Evolutionary conservation across 352 stramenopile species (phyloP), one percentile per base, ranked within the genome.

Genomic region (Phytophthora cryptogea): DNA sequence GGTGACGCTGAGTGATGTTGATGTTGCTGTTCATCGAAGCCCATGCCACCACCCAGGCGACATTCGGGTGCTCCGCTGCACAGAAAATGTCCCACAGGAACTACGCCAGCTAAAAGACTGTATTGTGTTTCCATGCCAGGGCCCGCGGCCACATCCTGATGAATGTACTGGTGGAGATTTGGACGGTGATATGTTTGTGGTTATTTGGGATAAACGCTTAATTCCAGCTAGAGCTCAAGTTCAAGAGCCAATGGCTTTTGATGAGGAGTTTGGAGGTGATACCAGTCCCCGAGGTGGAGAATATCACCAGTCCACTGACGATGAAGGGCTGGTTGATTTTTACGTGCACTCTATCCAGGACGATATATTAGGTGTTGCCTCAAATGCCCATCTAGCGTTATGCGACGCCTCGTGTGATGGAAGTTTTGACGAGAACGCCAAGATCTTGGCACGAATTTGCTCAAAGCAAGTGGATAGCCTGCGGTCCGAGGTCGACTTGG

Each of bases 121-220:
- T 37, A 73, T 95, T 28, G 86, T 92, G 13, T 95, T 95, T 56
- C 86, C 86, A 9, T 86, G 59, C n/a, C 48, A 75, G 40, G 86
- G 86, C 8, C 68, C 63, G 16, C 78, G 84, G 23, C 84, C 86
- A 5, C 83, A 93, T 57, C 78, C 86, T 32, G 80, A 92, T 40
- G 86, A 90, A 62, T 92, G 83, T 59, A 89, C 84, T 8, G 84
- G 86, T 10, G 84, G 86, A 8, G 86, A 95, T 55, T 73, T 95
- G 28, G 84, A 95, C 31, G 86, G 86, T 5, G 86, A 95, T 17
- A 67, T 88, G 26, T 95, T 90, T 55, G 79, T 85, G 5, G 80
- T 90, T 7, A 90, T 95, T 61, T 95, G 86, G 86, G 86, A 95
- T 48, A 44, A 88, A 23, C 68, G 74, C 0, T 70, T 95, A 13